Base-by-base conservation (phyloP, 2,329 filamentous ascomycete genomes). In the Colletotrichum truncatum region DNA sequence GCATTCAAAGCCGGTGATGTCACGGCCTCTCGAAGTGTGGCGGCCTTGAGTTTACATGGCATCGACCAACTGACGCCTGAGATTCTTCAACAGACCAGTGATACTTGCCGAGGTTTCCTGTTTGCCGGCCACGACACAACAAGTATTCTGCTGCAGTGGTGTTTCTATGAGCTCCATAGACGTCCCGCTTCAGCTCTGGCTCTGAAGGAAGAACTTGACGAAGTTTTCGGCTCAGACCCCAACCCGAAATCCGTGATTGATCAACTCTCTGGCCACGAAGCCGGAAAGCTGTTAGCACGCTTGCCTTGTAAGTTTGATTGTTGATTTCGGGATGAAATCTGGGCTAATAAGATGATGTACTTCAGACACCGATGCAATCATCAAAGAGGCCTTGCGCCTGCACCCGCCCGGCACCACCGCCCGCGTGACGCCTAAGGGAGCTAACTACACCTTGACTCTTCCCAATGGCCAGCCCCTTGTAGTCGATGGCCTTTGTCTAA, bases 51-150 rank as follows among this genome's bases (percentile, higher is more conserved):
- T 43, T 68, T 80, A 1, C 70, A 75, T 30, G 74, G 71, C 14
- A 68, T 62, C 11, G 67, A 73, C 11, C 28, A 65, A 1, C 68
- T 78, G 26, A 73, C 71, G 16, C 65, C 70, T 0, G 64, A 72
- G 12, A 55, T 76, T 11, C 36, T 79, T 7, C 43, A 72, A 9
- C 68, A 73, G 51, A 76, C 75, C 2, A 72, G 73, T 39, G 75
- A 78, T 51, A 76, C 79, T 54, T 66, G 81, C 32, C 76, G 75
- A 51, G 74, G 75, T 0, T 80, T 81, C 62, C 69, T 80, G 6
- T 77, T 82, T 46, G 78, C 77, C 3, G 78, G 79, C 6, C 79
- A 81, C 48, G 78, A 81, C 66, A 80, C 79, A 3, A 78, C 78
- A 1, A 75, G 73, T 46, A 77, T 74, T 62, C 67, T 75, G 4